A percentile compares a stretch with the other conserved stretches of the same genome.
Conservation (phyloP, 768 basidiomycete genomes). For the Clitopilus hobsonii region DNA sequence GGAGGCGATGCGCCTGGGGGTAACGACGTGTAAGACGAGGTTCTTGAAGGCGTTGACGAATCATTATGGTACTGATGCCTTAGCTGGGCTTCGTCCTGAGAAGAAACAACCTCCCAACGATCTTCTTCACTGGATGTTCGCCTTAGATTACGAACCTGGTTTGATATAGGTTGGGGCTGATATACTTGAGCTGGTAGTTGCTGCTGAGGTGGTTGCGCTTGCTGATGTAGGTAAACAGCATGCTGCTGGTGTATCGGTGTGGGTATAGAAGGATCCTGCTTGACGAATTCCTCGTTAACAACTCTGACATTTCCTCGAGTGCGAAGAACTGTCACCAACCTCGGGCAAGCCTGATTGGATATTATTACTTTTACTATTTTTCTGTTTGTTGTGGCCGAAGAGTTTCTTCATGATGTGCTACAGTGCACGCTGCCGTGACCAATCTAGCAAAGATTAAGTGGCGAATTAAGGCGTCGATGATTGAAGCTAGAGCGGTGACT, state of each 20-base stretch:
- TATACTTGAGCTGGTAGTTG: constrained; percentile 6
- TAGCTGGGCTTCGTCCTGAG: constrained; percentile 20
- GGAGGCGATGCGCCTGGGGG: constrained; percentile 40
- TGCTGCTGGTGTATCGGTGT: constrained; percentile 36
- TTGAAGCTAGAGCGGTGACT: not conserved
- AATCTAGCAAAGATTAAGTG: not conserved
- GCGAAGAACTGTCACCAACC: constrained; percentile 12
- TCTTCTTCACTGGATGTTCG: constrained; percentile 32
- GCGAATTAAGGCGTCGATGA: not conserved
- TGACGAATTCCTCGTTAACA: not conserved
- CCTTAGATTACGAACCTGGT: constrained; percentile 12
- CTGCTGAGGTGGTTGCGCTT: constrained; percentile 15
- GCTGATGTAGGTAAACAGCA: constrained; percentile 23
- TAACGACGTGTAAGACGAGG: constrained; percentile 47
- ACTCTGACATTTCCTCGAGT: not conserved
- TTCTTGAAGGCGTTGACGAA: constrained; percentile 37
- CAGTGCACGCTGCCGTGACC: not conserved
- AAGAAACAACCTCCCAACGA: constrained; percentile 39
- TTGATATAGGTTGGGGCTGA: constrained; percentile 9
- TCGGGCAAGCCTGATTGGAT: constrained; percentile 23
- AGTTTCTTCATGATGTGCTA: constrained; percentile 52
- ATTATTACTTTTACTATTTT: constrained; percentile 25
- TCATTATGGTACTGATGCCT: constrained; percentile 19
- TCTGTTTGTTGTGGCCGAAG: constrained; percentile 46
- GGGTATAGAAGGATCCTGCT: constrained; percentile 15